phyloP scores from a whole-genome alignment of 352 stramenopile species.

The Phytophthora quininea region DNA sequence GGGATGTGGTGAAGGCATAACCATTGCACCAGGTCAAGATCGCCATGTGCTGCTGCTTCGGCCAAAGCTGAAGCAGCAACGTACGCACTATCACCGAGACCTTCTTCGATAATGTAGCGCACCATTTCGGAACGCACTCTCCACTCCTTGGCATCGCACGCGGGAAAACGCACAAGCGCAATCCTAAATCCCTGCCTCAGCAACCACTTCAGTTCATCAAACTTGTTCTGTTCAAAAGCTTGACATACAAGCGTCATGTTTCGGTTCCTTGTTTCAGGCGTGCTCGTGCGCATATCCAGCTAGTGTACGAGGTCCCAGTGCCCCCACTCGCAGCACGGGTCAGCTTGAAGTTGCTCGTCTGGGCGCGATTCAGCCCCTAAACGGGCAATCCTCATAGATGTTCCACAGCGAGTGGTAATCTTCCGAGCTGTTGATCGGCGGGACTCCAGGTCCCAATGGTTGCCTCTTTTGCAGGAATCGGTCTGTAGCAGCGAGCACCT shows the following conservation, averaged over 20 bases:
- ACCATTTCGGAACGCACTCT: not conserved
- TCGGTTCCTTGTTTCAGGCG: not conserved
- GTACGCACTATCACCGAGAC: not conserved
- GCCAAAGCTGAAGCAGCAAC: not conserved
- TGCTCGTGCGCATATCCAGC: not conserved
- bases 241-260: not conserved
- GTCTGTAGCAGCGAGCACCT: not conserved
- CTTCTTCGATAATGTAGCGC: not conserved
- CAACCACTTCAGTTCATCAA: not conserved
- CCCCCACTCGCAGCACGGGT: not conserved
- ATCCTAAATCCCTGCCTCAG: not conserved
- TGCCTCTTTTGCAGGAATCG: not conserved
- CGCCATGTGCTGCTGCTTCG: not conserved
- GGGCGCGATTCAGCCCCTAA: not conserved
- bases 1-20: not conserved
- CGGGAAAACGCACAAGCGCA: not conserved
- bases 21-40: not conserved
- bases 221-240: not conserved
- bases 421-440: not conserved
- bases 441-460: not conserved
- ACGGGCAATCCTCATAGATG: not conserved
- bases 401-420: not conserved
- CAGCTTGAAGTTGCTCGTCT: not conserved
- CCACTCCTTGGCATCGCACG: not conserved
- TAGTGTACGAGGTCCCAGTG: not conserved